Base-by-base conservation (phyloP, 306 rosid genomes). In the Acmispon strigosus region DNA sequence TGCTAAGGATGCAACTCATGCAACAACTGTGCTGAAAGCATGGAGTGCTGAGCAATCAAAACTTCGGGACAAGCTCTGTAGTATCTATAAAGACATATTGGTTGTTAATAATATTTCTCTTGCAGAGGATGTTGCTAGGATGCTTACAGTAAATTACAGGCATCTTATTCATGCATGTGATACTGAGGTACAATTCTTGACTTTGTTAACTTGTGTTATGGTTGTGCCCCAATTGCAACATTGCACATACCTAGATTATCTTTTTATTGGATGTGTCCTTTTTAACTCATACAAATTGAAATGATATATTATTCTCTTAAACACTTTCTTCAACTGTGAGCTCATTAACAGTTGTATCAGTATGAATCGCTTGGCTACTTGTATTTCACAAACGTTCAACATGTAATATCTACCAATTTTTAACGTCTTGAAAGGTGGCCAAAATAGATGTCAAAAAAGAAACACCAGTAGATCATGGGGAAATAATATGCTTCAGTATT, bases 381-480 rank as follows among this genome's bases (percentile, higher is more conserved):
- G 66, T 43, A 34, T 67, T 82, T 81, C 73, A 54, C 37, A 53
- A 22, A 24, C 36, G 55, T 76, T 70, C 62, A 68, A 65, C 65
- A 60, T 51, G 45, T 66, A 67, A 17, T 69, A 13, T 55, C 49
- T 84, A 15, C 63, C 73, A 51, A 68, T 67, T 56, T 69, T 75
- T 24, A 32, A 67, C 22, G 62, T 74, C 69, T 69, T 79, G 39
- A 66, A 83, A 94, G 99, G 97, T 94, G 83, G 88, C 97, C 9
- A 81, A 87, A 75, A 94, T 91, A 82, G 84, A 87, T 58, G 97
- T 89, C 82, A 94, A 87, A 82, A 65, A 56, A 60, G 97, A 91
- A 87, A 94, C 99, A 45, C 97, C 99, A 15, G 92, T 94, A 76
- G 96, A 87, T 82, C 99, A 94, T 69, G 99, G 99, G 69, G 91